These are phyloP conservation scores for Trichoderma aggressivum DNA, from an alignment of 2,329 filamentous ascomycete genomes.

Conservation along the genomic window DNA sequence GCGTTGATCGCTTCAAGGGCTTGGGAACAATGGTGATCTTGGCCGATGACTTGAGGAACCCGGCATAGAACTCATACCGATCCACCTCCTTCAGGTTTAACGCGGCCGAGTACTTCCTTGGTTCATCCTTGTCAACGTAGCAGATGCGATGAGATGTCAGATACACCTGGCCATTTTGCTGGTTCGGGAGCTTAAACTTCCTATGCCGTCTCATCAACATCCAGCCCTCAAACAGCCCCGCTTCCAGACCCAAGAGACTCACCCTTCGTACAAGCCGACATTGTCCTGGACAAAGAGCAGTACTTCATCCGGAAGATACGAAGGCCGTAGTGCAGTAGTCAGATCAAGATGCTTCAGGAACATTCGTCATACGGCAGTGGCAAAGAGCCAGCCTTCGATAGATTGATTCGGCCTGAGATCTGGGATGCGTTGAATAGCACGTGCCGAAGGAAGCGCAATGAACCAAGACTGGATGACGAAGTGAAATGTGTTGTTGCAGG, in stretches of 20 bases:
- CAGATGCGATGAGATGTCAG: slow-evolving; percentile 92
- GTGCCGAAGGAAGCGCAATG: neutral
- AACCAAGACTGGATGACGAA: neutral
- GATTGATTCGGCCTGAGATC: neutral
- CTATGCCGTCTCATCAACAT: slow-evolving; percentile 43
- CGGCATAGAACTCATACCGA: slow-evolving; percentile 83
- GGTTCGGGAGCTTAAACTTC: slow-evolving; percentile 90
- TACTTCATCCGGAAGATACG: slow-evolving; percentile 88
- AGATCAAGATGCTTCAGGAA: slow-evolving; percentile 94
- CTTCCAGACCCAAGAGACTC: slow-evolving; percentile 37
- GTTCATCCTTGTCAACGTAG: slow-evolving; percentile 87
- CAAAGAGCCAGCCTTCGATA: slow-evolving; percentile 16
- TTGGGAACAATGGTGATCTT: slow-evolving; percentile 91
- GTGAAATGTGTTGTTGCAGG: too few species aligned
- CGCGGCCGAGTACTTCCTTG: slow-evolving; percentile 77
- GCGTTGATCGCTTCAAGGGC: slow-evolving; percentile 61
- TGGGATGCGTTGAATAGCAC: neutral
- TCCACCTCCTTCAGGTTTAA: slow-evolving; percentile 90
- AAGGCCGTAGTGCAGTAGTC: slow-evolving; percentile 91
- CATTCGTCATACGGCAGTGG: slow-evolving; percentile 67
- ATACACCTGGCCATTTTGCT: slow-evolving; percentile 95
- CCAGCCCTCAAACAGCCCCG: neutral
- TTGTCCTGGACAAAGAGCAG: slow-evolving; percentile 96
- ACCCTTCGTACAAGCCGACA: slow-evolving; percentile 97
- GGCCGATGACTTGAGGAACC: slow-evolving; percentile 90